Conservation (phyloP, 2,329 filamentous ascomycete genomes). For the Pestalotiopsis sp. region DNA sequence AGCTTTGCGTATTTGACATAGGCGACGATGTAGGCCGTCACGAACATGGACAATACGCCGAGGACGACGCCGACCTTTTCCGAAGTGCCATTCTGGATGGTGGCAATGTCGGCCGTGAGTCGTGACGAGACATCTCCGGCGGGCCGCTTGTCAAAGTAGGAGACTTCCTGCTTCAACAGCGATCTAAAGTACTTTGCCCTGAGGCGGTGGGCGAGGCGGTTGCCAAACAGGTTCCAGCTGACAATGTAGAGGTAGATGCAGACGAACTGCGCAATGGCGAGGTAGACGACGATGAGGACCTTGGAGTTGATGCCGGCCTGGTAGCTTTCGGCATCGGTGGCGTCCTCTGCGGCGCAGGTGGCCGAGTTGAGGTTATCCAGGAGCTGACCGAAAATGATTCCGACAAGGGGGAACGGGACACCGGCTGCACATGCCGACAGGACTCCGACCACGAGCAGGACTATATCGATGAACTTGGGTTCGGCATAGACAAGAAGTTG, state of each 20-base stretch:
- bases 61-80: constrained; percentile 66
- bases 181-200: constrained; percentile 57
- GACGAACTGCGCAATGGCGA: constrained; percentile 60
- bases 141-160: constrained; percentile 59
- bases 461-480: constrained; percentile 44
- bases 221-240: constrained; percentile 61
- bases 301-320: constrained; percentile 48
- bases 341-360: constrained; percentile 46
- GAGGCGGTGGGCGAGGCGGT: constrained; percentile 57
- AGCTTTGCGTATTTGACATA: constrained; percentile 61
- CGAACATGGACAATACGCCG: constrained; percentile 58
- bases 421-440: constrained; percentile 57
- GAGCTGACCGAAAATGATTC: constrained; percentile 65
- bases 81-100: constrained; percentile 60
- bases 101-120: constrained; percentile 60
- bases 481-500: constrained; percentile 47
- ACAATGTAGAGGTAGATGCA: constrained; percentile 59
- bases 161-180: constrained; percentile 57
- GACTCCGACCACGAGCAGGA: constrained; percentile 43
- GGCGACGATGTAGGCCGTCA: constrained; percentile 62
- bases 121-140: constrained; percentile 59
- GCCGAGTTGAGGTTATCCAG: constrained; percentile 63
- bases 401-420: constrained; percentile 64
- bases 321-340: constrained; percentile 29
- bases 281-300: constrained; percentile 60